Conservation (phyloP, 257 asterid species). For the Leonotis leonurus region DNA sequence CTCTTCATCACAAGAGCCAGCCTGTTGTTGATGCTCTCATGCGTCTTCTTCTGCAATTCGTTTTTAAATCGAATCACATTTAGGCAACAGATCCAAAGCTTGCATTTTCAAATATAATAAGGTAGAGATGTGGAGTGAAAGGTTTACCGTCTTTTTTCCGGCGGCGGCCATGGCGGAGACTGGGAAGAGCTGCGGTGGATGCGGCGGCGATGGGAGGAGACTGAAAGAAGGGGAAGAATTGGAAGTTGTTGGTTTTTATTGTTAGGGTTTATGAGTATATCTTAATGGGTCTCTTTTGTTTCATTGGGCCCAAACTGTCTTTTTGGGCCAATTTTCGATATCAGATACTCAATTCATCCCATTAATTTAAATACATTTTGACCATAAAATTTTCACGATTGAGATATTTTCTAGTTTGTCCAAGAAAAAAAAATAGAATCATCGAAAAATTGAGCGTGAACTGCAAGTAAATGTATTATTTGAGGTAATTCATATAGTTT, state of each 20-base stretch:
- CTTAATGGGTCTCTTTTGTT: neutral
- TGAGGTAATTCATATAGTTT: too few relatives aligned
- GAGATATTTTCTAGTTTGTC: too few relatives aligned
- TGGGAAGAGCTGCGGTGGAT: constrained; percentile 17
- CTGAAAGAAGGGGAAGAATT: neutral
- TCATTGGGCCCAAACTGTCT: constrained; percentile 1
- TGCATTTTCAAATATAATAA: too few relatives aligned
- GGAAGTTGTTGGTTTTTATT: neutral
- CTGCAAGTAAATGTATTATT: too few relatives aligned
- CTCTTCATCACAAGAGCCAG: constrained; percentile 83
- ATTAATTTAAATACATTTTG: too few relatives aligned
- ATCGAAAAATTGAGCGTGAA: too few relatives aligned
- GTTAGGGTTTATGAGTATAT: constrained; percentile 24
- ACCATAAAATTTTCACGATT: too few relatives aligned
- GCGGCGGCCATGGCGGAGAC: constrained; percentile 34
- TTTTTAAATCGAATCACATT: neutral
- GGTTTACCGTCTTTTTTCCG: constrained; percentile 43
- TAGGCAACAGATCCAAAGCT: too few relatives aligned
- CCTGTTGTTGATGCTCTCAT: constrained; percentile 73
- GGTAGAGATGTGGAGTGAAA: neutral
- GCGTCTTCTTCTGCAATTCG: constrained; percentile 67
- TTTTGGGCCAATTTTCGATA: too few relatives aligned
- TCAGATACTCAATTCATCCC: too few relatives aligned
- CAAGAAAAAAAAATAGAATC: too few relatives aligned
- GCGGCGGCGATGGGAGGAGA: neutral